Percentiles rank a stretch among this genome's conserved stretches.
Evolutionary conservation across 441 rosid genomes (phyloP).

Genomic region (Pelargonium fulgidum): DNA sequence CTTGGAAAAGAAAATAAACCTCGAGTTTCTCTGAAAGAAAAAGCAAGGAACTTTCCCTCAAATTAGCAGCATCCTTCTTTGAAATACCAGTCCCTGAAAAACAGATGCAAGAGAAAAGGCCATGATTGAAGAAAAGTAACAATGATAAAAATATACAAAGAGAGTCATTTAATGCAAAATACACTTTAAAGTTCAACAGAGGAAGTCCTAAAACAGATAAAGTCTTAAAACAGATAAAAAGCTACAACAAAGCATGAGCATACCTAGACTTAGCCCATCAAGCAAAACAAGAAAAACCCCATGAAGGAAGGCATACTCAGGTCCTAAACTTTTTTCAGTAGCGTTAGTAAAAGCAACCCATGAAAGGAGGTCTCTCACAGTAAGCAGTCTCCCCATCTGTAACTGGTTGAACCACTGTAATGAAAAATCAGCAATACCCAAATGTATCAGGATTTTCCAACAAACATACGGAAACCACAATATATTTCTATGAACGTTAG

Average conservation of each 20-base stretch:
- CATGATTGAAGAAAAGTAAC: conserved; percentile 5
- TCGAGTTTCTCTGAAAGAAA: conserved; percentile 55
- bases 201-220: neutral
- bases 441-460: conserved; percentile 12
- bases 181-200: neutral
- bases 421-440: conserved; percentile 15
- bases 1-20: conserved; percentile 35
- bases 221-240: neutral
- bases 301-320: conserved; percentile 62
- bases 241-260: conserved; percentile 6
- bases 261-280: conserved; percentile 94
- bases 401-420: conserved; percentile 82
- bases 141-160: neutral
- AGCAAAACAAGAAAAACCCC: conserved; percentile 94
- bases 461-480: neutral
- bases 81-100: conserved; percentile 70
- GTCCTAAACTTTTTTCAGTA: conserved; percentile 51
- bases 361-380: conserved; percentile 93
- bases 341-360: conserved; percentile 74
- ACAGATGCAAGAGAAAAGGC: conserved; percentile 1
- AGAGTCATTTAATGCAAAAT: neutral
- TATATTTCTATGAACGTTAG: neutral
- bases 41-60: conserved; percentile 60
- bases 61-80: conserved; percentile 47
- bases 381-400: conserved; percentile 75